Conservation (phyloP, 495 filamentous ascomycete genomes). For the Penicillium canariense region DNA sequence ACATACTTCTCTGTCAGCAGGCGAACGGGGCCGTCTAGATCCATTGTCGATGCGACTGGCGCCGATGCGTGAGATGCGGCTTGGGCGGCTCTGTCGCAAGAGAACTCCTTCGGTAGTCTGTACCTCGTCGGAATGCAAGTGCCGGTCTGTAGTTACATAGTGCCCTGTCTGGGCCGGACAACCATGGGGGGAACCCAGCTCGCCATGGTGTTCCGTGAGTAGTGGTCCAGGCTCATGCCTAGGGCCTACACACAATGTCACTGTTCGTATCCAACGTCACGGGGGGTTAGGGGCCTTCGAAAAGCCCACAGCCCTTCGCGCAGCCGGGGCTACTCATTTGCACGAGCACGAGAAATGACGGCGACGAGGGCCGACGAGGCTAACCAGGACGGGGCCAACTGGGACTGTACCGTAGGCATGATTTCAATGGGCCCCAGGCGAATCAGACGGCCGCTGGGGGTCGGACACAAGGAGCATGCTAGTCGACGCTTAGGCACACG, state of each 20-base stretch:
- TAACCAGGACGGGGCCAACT: background rate
- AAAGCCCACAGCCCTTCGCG: too few relatives aligned
- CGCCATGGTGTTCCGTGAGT: too few relatives aligned
- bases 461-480: background rate
- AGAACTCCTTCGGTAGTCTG: too few relatives aligned
- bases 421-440: background rate
- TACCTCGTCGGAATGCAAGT: too few relatives aligned
- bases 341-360: background rate
- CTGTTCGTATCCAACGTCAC: too few relatives aligned
- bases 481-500: slow-evolving; percentile 22
- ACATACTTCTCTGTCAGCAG: background rate
- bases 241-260: too few relatives aligned
- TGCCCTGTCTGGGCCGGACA: too few relatives aligned
- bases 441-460: slow-evolving; percentile 3
- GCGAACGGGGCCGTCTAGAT: too few relatives aligned
- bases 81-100: background rate
- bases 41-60: background rate
- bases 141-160: too few relatives aligned
- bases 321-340: background rate
- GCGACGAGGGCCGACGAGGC: background rate
- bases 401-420: background rate
- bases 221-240: too few relatives aligned
- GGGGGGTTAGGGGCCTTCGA: too few relatives aligned
- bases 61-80: background rate
- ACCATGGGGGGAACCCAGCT: too few relatives aligned